These are phyloP conservation scores for Cytospora chrysosperma DNA, from an alignment of 2,329 filamentous ascomycete species.

Conservation along the genomic window DNA sequence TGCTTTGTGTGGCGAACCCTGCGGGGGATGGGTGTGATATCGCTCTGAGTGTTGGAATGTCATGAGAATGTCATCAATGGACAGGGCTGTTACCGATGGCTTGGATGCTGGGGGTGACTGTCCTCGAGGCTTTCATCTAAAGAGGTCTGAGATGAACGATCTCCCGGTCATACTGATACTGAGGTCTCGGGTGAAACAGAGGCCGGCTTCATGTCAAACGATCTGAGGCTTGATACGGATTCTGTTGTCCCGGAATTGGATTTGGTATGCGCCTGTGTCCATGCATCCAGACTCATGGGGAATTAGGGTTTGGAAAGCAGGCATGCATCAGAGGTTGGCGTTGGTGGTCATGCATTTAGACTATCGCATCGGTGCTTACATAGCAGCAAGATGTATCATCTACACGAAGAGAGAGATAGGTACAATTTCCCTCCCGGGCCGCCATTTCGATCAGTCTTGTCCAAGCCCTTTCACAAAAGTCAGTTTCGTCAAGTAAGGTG, in stretches of 20 bases:
- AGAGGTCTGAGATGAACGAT: neutral
- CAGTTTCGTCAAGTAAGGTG: neutral
- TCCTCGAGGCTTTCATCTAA: neutral
- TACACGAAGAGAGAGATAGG: neutral
- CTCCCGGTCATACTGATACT: neutral
- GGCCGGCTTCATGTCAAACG: neutral
- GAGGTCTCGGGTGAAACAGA: neutral
- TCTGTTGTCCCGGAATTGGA: neutral
- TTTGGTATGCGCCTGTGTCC: neutral
- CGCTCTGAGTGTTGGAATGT: neutral
- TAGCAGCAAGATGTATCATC: neutral
- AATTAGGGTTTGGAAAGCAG: neutral
- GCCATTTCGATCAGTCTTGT: neutral
- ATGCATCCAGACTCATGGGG: neutral
- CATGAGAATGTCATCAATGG: neutral
- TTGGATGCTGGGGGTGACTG: neutral
- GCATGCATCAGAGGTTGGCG: conserved; percentile 5
- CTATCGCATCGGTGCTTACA: neutral
- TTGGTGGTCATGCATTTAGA: neutral
- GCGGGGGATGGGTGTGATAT: neutral
- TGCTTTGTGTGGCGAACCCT: neutral
- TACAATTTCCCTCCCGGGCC: neutral
- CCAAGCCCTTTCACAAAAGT: neutral
- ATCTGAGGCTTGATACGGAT: neutral
- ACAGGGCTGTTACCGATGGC: neutral